Base-by-base conservation (phyloP, 164 flowering plant genomes). In the Cinnamomum micranthum region DNA sequence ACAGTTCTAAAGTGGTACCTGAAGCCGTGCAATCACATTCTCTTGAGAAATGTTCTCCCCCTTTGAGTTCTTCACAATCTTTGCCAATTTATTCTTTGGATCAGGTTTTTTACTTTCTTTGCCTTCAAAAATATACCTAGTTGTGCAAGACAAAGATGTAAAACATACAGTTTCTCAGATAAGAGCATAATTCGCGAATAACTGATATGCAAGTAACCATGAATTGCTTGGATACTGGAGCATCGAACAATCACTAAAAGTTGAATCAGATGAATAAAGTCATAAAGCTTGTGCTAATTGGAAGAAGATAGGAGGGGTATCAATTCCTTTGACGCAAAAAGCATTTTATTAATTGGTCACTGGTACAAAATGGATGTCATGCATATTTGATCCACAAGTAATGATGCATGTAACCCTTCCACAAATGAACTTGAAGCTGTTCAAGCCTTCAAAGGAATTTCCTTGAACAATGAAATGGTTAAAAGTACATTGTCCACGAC, bases 71-170 rank as follows among this genome's bases (percentile, higher is more conserved):
- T 76, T 76, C 2, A 20, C 70, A 24, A 12, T 23, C 62, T 65
- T 73, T 20, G 5, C 33, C 47, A 31, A 41, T 24, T 82, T 85
- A 76, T 73, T 81, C 70, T 88, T 84, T 66, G 86, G 65, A 17
- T 84, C 85, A 20, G 63, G 50, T 27, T 77, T 68, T 72, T 95
- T 91, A 65, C 17, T 81, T 81, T 95, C 96, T 80, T 92, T 95
- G 63, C 72, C 73, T 74, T 90, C 98, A 83, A 95, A 93, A 50
- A 92, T 90, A 67, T 95, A 95, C 78, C 94, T 91, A 69, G 22
- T 71, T 63, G 47, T 7, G 35, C 27, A 22, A 1, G 20, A 62
- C 68, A 72, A 77, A 76, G 60, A 55, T 55, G 60, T 55, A 15
- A 55, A 55, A 55, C 60, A 55, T 41, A 41, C 11, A 17, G n/a